Base-by-base conservation (phyloP, 495 filamentous ascomycete species). In the Penicillium goetzii region DNA sequence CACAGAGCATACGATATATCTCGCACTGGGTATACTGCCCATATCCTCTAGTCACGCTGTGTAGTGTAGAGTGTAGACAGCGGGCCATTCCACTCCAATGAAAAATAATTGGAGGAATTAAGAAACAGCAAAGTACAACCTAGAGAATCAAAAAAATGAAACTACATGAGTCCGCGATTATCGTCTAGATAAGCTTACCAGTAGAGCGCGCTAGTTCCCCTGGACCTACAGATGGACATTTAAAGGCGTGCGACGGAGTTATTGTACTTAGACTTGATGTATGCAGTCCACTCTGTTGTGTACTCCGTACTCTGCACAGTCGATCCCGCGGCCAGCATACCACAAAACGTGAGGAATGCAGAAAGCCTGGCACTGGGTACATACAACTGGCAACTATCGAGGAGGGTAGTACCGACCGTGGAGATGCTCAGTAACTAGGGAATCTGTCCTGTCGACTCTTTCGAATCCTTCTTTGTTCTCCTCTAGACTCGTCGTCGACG, bases 311-410 rank as follows among this genome's bases (percentile, higher is more conserved):
- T 30, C 5, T 55, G n/a, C 15, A 36, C 1, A 33, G 28, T 21
- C 17, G 56, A 45, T 33, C 41, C 25, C 25, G n/a, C 21, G 34
- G 36, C 41, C 14, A 40, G 10, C 43, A 40, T 59, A 47, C 30
- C 56, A 59, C 28, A 47, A 15, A 21, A 11, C 30, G 36, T 33
- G 54, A 60, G 50, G 58, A 68, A 62, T 62, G 66, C 49, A 52
- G 56, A 58, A 36, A 52, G 11, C 30, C 21, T 51, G 47, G 47
- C 25, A 19, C n/a, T 1, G 23, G 3, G 41, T 21, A 9, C 1
- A 15, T 43, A 8, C 40, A 6, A 43, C 17, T 17, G 40, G 40
- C 17, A 43, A 8, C 34, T 36, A 9, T 36, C 1, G 34, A 36
- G 34, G 34, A 34, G 33, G 36, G 14, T 6, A 47, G 43, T 47